Percentiles rank a stretch among this genome's conserved stretches.
phyloP scores from a whole-genome alignment of 2,329 filamentous ascomycete species.

The Plectosphaerella plurivora region DNA sequence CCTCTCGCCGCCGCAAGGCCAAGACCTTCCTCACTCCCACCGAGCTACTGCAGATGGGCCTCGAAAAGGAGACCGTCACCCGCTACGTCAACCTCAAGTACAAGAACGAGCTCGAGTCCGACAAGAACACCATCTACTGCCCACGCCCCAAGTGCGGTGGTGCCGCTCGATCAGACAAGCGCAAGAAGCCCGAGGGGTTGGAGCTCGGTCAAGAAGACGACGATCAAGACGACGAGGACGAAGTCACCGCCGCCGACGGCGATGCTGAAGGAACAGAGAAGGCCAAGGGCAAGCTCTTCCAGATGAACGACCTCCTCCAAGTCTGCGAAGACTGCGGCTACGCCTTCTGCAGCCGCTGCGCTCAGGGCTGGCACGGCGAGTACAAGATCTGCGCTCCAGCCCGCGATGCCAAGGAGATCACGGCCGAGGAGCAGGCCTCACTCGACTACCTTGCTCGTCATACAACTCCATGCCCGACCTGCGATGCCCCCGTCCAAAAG shows the following conservation, averaged over 20 bases:
- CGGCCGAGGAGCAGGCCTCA: constrained; percentile 80
- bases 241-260: constrained; percentile 20
- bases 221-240: constrained; percentile 42
- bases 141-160: constrained; percentile 90
- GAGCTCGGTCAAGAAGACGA: constrained; percentile 55
- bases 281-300: constrained; percentile 25
- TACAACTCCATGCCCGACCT: constrained; percentile 87
- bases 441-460: constrained; percentile 77
- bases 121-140: constrained; percentile 90
- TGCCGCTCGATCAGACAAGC: constrained; percentile 71
- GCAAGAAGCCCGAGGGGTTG: constrained; percentile 65
- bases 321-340: constrained; percentile 87
- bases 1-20: constrained; percentile 46
- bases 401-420: constrained; percentile 64
- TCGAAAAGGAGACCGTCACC: constrained; percentile 68
- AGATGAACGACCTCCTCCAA: constrained; percentile 60
- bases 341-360: constrained; percentile 74
- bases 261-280: constrained; percentile 14
- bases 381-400: constrained; percentile 65
- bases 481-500: constrained; percentile 80
- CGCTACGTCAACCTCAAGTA: constrained; percentile 88
- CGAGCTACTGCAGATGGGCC: constrained; percentile 74
- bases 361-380: constrained; percentile 88
- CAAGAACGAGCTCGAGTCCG: constrained; percentile 86
- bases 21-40: constrained; percentile 72